A percentile compares a stretch with the other conserved stretches of the same genome.
Evolutionary conservation across 768 basidiomycete species (phyloP).

Genomic region (Lactarius trivialis): DNA sequence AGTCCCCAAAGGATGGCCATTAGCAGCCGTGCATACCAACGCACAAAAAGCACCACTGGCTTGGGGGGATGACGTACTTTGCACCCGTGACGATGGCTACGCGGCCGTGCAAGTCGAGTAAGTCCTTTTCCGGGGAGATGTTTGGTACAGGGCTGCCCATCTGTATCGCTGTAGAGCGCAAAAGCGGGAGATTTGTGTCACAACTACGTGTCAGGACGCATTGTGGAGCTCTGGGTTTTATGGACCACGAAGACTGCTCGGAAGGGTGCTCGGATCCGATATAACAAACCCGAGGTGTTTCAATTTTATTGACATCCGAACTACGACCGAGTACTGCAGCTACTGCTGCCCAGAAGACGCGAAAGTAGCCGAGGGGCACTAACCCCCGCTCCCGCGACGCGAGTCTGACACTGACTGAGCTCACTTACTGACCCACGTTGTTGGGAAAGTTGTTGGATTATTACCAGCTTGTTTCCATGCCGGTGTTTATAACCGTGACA

Average conservation of each 20-base stretch:
- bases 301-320: background rate
- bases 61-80: slow-evolving; percentile 30
- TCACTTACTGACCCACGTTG: no score
- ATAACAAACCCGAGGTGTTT: background rate
- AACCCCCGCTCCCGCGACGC: no score
- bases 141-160: slow-evolving; percentile 16
- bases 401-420: no score
- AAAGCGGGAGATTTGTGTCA: background rate
- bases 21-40: background rate
- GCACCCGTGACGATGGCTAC: slow-evolving; percentile 47
- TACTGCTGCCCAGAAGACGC: background rate
- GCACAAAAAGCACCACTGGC: background rate
- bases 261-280: background rate
- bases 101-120: slow-evolving; percentile 41
- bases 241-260: background rate
- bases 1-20: background rate
- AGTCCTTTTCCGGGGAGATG: slow-evolving; percentile 33
- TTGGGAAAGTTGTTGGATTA: no score
- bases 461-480: no score
- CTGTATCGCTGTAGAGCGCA: background rate
- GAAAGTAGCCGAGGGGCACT: background rate
- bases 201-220: background rate
- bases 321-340: background rate
- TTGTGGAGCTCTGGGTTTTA: background rate
- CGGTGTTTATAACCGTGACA: no score